Evolutionary conservation across 1,284 basidiomycete species (phyloP).

Genomic region (Sporisorium exsertum): DNA sequence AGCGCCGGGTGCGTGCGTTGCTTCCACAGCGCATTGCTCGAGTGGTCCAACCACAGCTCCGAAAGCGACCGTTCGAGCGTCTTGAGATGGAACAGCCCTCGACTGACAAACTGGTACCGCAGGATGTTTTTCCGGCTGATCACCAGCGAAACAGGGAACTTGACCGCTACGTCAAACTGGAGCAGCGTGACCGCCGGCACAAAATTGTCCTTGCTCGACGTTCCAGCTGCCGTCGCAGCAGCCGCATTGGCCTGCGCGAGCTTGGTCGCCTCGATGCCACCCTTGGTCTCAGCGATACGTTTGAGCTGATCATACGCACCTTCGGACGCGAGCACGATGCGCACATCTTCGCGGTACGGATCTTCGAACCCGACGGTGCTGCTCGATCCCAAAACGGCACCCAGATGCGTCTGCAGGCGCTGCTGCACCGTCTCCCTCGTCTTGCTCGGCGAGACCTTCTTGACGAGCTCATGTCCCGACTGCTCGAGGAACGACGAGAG

Average conservation of each 20-base stretch:
- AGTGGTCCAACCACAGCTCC: constrained; percentile 65
- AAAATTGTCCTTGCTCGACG: constrained; percentile 70
- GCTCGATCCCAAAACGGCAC: constrained; percentile 65
- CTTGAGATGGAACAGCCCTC: constrained; percentile 66
- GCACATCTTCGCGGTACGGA: constrained; percentile 66
- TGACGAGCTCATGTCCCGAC: constrained; percentile 62
- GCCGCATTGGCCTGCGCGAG: constrained; percentile 56
- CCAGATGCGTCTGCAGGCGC: constrained; percentile 66
- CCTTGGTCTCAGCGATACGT: constrained; percentile 68
- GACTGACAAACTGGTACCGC: constrained; percentile 67
- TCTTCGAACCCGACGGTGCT: constrained; percentile 65
- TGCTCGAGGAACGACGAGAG: constrained; percentile 67
- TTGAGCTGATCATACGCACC: constrained; percentile 67
- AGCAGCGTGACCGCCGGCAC: constrained; percentile 58
- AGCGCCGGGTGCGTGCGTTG: constrained; percentile 53
- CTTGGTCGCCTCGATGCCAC: constrained; percentile 66
- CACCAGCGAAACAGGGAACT: constrained; percentile 68
- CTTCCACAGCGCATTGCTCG: constrained; percentile 49
- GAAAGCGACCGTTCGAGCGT: constrained; percentile 59
- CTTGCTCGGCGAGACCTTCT: constrained; percentile 60
- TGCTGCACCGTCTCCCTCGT: constrained; percentile 71
- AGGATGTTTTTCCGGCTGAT: constrained; percentile 69
- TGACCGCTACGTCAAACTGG: constrained; percentile 66
- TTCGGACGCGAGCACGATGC: constrained; percentile 64
- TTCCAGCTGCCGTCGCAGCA: constrained; percentile 29